A percentile compares a stretch with the other conserved stretches of the same genome.
Conservation (phyloP, 139 green algal species). For the Chlorokybus atmophyticus region DNA sequence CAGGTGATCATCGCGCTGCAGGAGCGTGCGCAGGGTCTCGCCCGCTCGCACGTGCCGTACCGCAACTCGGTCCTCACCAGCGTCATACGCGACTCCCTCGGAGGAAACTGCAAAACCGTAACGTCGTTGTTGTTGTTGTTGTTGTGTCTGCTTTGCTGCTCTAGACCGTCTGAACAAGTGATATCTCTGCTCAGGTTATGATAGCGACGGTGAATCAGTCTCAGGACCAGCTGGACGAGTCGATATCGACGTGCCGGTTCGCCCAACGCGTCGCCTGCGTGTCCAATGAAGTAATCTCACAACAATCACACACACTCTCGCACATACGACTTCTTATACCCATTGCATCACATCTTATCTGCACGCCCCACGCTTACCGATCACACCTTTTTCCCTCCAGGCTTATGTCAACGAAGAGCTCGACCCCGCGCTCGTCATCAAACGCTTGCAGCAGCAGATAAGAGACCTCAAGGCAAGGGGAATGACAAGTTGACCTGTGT, state of each 20-base stretch:
- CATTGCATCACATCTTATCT: too few relatives aligned
- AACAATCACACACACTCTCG: too few relatives aligned
- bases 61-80: slow-evolving; percentile 78
- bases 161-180: background rate
- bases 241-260: slow-evolving; percentile 83
- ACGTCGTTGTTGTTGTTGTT: background rate
- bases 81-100: slow-evolving; percentile 60
- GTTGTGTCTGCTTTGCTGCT: background rate
- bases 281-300: slow-evolving; percentile 7
- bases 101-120: slow-evolving; percentile 70
- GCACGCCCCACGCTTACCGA: too few relatives aligned
- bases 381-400: too few relatives aligned
- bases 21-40: slow-evolving; percentile 41
- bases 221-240: slow-evolving; percentile 57
- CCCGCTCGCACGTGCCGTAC: slow-evolving; percentile 67
- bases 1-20: slow-evolving; percentile 51
- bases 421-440: slow-evolving; percentile 63
- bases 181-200: slow-evolving; percentile 14
- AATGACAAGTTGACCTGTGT: slow-evolving; percentile 6
- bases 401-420: slow-evolving; percentile 71
- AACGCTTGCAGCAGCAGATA: slow-evolving; percentile 49
- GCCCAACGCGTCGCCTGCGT: slow-evolving; percentile 78
- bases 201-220: slow-evolving; percentile 15
- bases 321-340: too few relatives aligned
- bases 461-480: slow-evolving; percentile 7